phyloP scores from a whole-genome alignment of 768 basidiomycete genomes.

The Dentipellis fragilis region DNA sequence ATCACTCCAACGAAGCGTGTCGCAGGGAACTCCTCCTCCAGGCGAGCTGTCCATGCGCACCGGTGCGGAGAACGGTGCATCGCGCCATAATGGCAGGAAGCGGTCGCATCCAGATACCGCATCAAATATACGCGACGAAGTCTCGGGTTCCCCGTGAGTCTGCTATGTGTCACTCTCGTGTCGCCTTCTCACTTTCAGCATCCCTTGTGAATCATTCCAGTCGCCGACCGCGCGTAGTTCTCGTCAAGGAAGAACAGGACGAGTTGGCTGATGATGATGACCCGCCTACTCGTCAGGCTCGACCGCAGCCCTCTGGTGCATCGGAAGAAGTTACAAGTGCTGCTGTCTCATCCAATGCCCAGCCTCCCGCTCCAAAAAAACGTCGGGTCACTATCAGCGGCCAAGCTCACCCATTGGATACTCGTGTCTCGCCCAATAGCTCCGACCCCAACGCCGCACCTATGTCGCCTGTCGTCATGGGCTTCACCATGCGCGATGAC shows the following conservation, averaged over 20 bases:
- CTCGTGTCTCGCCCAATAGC: slow-evolving; percentile 32
- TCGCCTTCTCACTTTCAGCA: slow-evolving; percentile 7
- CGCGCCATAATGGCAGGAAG: slow-evolving; percentile 18
- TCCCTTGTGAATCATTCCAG: slow-evolving; percentile 10
- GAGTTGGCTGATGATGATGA: slow-evolving; percentile 31
- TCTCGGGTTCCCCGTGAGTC: slow-evolving; percentile 7
- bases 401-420: slow-evolving; percentile 40
- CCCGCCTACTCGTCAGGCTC: slow-evolving; percentile 17
- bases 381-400: slow-evolving; percentile 67
- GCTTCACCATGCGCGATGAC: slow-evolving; percentile 48
- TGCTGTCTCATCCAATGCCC: slow-evolving; percentile 20
- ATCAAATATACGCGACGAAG: slow-evolving; percentile 1
- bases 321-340: slow-evolving; percentile 22
- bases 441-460: slow-evolving; percentile 30
- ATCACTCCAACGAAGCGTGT: slow-evolving; percentile 13
- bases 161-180: slow-evolving; percentile 12
- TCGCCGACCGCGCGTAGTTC: slow-evolving; percentile 34
- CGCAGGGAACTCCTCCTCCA: slow-evolving; percentile 15
- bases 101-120: slow-evolving; percentile 14
- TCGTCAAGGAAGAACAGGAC: slow-evolving; percentile 58
- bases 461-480: slow-evolving; percentile 59
- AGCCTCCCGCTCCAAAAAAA: slow-evolving; percentile 41
- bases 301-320: slow-evolving; percentile 9
- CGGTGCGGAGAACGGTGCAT: slow-evolving; percentile 6
- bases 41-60: slow-evolving; percentile 1